These are phyloP conservation scores for Dictyostelium capitatum DNA, from an alignment of 78 protist genomes.

Conservation along the genomic window DNA sequence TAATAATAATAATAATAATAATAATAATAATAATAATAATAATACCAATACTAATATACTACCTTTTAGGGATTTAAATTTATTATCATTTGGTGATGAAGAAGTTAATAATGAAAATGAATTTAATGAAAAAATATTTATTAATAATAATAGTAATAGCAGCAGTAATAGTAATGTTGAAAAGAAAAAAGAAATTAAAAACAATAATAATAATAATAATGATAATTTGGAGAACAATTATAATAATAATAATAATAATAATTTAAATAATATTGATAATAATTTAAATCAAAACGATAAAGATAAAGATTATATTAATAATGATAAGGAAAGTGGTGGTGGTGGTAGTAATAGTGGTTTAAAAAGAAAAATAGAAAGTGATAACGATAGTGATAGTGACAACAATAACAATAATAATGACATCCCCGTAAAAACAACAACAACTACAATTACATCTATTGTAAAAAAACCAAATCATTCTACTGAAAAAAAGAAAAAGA, in stretches of 20 bases:
- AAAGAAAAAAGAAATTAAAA: not conserved
- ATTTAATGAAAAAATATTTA: not conserved
- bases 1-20: too few relatives aligned
- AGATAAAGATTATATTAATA: not conserved
- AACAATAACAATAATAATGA: not conserved
- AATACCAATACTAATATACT: too few relatives aligned
- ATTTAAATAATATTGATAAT: too few relatives aligned
- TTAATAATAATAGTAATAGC: not conserved
- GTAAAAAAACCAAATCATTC: not conserved
- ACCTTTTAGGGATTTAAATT: conserved; percentile 53
- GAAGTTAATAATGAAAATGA: conserved; percentile 78
- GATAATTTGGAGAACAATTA: not conserved
- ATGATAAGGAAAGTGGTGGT: not conserved
- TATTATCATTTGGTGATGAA: conserved; percentile 90
- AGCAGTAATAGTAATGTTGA: not conserved
- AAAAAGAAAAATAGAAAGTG: not conserved
- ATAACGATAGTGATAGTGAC: conserved; percentile 24
- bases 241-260: not conserved
- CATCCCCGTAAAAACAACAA: not conserved
- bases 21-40: not conserved
- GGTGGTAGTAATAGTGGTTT: not conserved
- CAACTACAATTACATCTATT: not conserved
- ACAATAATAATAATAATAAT: not conserved
- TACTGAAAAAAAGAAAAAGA: conserved; percentile 37
- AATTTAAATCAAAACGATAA: conserved; percentile 16